Evolutionary conservation across 257 asterid genomes (phyloP).

Genomic region (Jacaranda mimosifolia): DNA sequence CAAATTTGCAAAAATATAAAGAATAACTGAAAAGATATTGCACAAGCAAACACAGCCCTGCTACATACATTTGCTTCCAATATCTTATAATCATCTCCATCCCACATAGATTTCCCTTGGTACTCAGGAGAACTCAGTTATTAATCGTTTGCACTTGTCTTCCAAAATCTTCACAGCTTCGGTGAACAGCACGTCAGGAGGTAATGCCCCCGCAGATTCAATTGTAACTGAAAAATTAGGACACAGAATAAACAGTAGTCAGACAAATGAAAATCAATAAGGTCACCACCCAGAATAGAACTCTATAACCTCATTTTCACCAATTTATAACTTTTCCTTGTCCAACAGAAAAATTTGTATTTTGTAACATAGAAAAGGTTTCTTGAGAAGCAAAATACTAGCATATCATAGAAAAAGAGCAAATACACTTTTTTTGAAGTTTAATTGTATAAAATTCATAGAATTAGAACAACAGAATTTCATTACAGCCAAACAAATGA

Average conservation of each 20-base stretch:
- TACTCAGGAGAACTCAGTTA: constrained; percentile 60
- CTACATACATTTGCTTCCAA: background rate
- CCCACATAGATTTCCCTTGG: background rate
- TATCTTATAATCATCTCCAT: no score
- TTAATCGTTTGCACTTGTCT: constrained; percentile 69
- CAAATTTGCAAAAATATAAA: background rate
- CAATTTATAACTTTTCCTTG: background rate
- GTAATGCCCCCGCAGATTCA: constrained; percentile 74
- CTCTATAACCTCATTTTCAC: background rate
- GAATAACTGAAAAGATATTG: background rate
- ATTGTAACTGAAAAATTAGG: constrained; percentile 52
- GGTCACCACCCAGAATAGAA: background rate
- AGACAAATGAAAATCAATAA: background rate
- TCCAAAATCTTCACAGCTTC: constrained; percentile 81
- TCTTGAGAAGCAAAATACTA: background rate
- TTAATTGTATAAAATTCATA: background rate
- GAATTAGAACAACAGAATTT: background rate
- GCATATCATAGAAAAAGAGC: background rate
- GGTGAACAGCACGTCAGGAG: constrained; percentile 69
- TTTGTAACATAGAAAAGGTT: background rate
- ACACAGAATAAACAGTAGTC: background rate
- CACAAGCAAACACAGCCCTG: no score
- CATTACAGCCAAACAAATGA: no score
- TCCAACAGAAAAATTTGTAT: background rate
- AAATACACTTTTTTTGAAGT: background rate